Percentiles rank a stretch among this genome's conserved stretches.
Conservation (phyloP, 2,329 filamentous ascomycete species). For the Macrophomina phaseolina region DNA sequence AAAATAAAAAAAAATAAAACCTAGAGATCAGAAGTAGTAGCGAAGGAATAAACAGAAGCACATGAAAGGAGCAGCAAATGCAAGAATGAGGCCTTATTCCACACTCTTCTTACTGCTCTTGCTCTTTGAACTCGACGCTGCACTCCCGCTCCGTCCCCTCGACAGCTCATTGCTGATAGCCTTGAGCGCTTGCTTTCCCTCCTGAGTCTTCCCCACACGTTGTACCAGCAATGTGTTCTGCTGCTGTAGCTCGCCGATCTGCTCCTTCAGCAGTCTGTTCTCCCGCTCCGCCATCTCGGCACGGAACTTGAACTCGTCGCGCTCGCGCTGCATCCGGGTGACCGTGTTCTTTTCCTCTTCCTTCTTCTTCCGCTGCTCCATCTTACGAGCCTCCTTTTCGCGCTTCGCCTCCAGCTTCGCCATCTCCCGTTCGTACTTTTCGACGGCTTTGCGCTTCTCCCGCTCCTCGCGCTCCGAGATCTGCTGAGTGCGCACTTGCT, state of each 20-base stretch:
- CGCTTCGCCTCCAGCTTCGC: slow-evolving; percentile 72
- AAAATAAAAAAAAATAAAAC: not conserved
- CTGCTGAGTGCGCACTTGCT: slow-evolving; percentile 41
- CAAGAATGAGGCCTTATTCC: not conserved
- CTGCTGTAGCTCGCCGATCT: slow-evolving; percentile 61
- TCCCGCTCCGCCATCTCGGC: slow-evolving; percentile 56
- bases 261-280: slow-evolving; percentile 55
- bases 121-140: slow-evolving; percentile 23
- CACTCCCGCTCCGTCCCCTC: slow-evolving; percentile 32
- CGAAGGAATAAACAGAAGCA: not conserved
- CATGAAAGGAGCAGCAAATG: not conserved
- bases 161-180: slow-evolving; percentile 39
- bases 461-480: slow-evolving; percentile 63
- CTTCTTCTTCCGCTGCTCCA: slow-evolving; percentile 67
- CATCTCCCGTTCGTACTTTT: slow-evolving; percentile 50
- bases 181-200: slow-evolving; percentile 41
- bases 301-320: slow-evolving; percentile 53
- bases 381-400: slow-evolving; percentile 66
- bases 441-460: slow-evolving; percentile 52
- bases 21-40: not conserved
- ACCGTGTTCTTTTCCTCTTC: slow-evolving; percentile 63
- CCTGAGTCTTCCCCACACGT: slow-evolving; percentile 49
- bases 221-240: slow-evolving; percentile 62
- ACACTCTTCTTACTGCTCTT: slow-evolving; percentile 13
- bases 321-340: slow-evolving; percentile 53